phyloP scores from a whole-genome alignment of 163 green algal species.

The Chlorella variabilis region DNA sequence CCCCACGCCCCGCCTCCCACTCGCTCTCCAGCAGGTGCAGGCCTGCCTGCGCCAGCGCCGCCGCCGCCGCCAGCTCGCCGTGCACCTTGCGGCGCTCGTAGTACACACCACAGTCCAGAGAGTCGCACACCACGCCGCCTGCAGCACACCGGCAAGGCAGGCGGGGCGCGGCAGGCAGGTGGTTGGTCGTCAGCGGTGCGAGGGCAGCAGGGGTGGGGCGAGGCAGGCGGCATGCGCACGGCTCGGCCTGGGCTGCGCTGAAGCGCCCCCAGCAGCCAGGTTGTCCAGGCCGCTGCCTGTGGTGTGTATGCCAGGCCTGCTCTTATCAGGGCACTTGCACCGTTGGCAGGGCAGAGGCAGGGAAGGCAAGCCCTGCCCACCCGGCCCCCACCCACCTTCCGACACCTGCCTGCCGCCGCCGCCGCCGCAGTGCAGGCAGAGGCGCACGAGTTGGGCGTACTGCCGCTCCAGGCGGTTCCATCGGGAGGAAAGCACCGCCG shows the following conservation, averaged over 20 bases:
- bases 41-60: slow-evolving; percentile 51
- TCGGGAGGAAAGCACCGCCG: slow-evolving; percentile 57
- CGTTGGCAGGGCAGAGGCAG: neutral
- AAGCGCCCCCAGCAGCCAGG: too few species aligned
- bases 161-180: neutral
- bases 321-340: too few species aligned
- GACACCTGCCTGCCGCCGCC: slow-evolving; percentile 45
- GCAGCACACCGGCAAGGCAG: neutral
- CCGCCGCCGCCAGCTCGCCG: slow-evolving; percentile 60
- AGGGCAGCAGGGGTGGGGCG: too few species aligned
- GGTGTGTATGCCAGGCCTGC: slow-evolving; percentile 12
- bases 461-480: slow-evolving; percentile 68
- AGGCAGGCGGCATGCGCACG: too few species aligned
- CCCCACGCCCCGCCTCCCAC: neutral
- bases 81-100: slow-evolving; percentile 88
- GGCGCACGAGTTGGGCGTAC: slow-evolving; percentile 68
- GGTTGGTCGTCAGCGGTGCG: too few species aligned
- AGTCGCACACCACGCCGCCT: slow-evolving; percentile 84
- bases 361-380: neutral
- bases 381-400: slow-evolving; percentile 1
- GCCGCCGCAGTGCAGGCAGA: slow-evolving; percentile 85
- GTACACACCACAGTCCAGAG: slow-evolving; percentile 90
- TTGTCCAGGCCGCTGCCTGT: too few species aligned
- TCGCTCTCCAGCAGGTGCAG: slow-evolving; percentile 28
- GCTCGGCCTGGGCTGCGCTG: too few species aligned